Base-by-base conservation (phyloP, 257 asterid species). In the Orobanche coerulescens region DNA sequence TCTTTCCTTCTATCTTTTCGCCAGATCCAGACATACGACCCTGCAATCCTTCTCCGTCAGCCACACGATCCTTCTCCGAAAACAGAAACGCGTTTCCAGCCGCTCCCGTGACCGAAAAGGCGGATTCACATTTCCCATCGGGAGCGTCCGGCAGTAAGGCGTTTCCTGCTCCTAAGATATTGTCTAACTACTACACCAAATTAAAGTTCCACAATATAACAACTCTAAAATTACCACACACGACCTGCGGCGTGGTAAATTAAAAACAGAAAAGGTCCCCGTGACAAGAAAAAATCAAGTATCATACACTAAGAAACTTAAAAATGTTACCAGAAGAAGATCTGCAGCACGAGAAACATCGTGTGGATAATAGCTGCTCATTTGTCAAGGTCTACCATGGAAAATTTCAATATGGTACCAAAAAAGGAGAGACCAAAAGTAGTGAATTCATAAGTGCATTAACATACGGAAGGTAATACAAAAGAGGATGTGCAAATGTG, bases 331-430 rank as follows among this genome's bases (percentile, higher is more conserved):
- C 94, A 84, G 80, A 74, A 92, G 94, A 79, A 84, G 94, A 71
- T 65, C 84, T 67, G 98, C 85, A 54, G 88, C 95, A 16, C 98
- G 87, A 23, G 94, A 75, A 43, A 88, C 83, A 71, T 92, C 98
- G 71, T 88, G 98, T 7, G 98, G 98, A 64, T 82, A 65, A 64
- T 88, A 92, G 77, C 98, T 92, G 78, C 71, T 54, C 61, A 52
- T 58, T 70, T 69, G 93, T 92, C 86, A 88, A 91, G 98, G 88
- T 62, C 56, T 50, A 43, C 61, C 11, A 12, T 19, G 43, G 63
- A 49, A 71, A 51, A 42, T 37, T 59, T 61, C 64, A 69, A 56
- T 66, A 20, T n/a, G 39, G 42, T 34, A 48, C 16, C 14, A 22
- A 57, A 46, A 43, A 13, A 28, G 44, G 24, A 61, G 43, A 48